Evolutionary conservation across 768 basidiomycete species (phyloP).

Genomic region (Gloeophyllum trabeum): DNA sequence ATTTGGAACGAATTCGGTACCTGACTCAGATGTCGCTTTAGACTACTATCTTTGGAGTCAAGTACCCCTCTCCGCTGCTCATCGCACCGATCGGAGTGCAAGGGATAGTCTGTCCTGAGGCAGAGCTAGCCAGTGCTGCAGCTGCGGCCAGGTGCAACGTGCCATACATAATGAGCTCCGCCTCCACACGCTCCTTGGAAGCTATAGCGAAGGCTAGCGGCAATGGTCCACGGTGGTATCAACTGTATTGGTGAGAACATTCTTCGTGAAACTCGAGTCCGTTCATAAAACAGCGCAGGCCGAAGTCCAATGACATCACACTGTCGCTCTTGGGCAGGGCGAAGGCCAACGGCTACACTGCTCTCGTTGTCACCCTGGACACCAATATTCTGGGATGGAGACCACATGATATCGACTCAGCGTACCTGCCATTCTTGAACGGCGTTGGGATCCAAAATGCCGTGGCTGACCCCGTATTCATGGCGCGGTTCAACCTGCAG

Average conservation of each 20-base stretch:
- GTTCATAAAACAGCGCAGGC: constrained; percentile 31
- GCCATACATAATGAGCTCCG: constrained; percentile 69
- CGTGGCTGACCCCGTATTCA: constrained; percentile 69
- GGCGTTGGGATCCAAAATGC: constrained; percentile 61
- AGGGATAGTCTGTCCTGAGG: constrained; percentile 59
- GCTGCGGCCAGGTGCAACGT: constrained; percentile 53
- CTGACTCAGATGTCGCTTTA: constrained; percentile 12
- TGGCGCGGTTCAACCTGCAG: constrained; percentile 40
- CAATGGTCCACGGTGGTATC: constrained; percentile 63
- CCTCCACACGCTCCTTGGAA: constrained; percentile 62
- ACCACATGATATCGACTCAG: constrained; percentile 55
- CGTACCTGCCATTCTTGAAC: constrained; percentile 57
- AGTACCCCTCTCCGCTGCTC: constrained; percentile 47
- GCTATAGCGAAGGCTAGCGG: constrained; percentile 68
- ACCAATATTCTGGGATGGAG: constrained; percentile 68
- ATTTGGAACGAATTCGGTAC: not conserved
- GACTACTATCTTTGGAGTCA: constrained; percentile 66
- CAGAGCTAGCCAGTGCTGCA: constrained; percentile 57
- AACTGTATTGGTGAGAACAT: constrained; percentile 58
- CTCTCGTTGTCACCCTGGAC: constrained; percentile 73
- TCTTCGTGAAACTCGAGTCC: too few species aligned
- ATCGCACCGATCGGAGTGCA: constrained; percentile 75
- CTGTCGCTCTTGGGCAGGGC: constrained; percentile 56
- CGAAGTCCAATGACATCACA: constrained; percentile 44
- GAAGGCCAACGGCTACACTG: constrained; percentile 52